phyloP scores from a whole-genome alignment of 1,284 basidiomycete genomes.

The Pascua sp. region DNA sequence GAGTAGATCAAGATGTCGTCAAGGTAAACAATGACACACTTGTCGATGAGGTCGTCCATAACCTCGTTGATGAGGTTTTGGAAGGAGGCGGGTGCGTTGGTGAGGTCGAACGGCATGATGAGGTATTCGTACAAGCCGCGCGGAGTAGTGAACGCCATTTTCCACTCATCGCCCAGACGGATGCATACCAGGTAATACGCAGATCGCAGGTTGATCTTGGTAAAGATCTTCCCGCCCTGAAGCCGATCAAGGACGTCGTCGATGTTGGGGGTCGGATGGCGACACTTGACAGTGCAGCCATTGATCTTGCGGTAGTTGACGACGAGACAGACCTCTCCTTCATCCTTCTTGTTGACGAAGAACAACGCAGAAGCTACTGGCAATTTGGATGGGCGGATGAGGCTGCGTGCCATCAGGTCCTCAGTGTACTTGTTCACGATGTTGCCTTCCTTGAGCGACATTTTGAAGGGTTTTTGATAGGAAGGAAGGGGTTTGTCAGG shows the following conservation, averaged over 20 bases:
- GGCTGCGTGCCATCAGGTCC: slow-evolving; percentile 45
- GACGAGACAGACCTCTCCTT: slow-evolving; percentile 49
- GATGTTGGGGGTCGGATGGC: slow-evolving; percentile 26
- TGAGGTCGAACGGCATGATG: slow-evolving; percentile 51
- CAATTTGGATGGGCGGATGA: slow-evolving; percentile 36
- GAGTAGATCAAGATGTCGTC: slow-evolving; percentile 52
- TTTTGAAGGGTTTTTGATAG: slow-evolving; percentile 8
- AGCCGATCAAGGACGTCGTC: slow-evolving; percentile 38
- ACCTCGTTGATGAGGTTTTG: slow-evolving; percentile 38
- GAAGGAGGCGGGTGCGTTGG: slow-evolving; percentile 49
- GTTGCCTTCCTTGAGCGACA: slow-evolving; percentile 28
- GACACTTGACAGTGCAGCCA: slow-evolving; percentile 45
- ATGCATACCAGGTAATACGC: slow-evolving; percentile 41
- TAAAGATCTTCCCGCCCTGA: slow-evolving; percentile 28
- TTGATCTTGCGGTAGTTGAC: slow-evolving; percentile 55
- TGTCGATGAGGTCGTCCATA: slow-evolving; percentile 31
- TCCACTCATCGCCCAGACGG: slow-evolving; percentile 36
- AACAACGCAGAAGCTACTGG: slow-evolving; percentile 49
- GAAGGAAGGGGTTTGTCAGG: background rate
- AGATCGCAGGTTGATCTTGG: slow-evolving; percentile 35
- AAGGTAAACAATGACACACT: slow-evolving; percentile 36
- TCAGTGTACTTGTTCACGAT: slow-evolving; percentile 43
- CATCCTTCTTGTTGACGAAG: slow-evolving; percentile 55
- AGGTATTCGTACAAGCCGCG: slow-evolving; percentile 47
- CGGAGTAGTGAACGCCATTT: slow-evolving; percentile 45